Conservation (phyloP, 163 green algal species). For the Scenedesmus sp. region DNA sequence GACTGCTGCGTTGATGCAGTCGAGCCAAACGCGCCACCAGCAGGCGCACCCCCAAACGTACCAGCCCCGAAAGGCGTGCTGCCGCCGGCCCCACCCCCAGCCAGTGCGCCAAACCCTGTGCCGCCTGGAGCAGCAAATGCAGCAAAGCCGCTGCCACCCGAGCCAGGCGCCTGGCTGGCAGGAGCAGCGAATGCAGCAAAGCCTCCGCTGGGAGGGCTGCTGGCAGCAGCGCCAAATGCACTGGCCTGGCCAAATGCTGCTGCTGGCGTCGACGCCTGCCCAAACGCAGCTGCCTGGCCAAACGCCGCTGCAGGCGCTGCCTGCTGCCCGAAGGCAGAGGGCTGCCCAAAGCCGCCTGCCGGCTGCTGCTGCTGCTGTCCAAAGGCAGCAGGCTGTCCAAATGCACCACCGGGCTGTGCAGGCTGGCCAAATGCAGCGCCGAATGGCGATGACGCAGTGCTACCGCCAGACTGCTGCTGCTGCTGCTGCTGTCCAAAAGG, state of each 20-base stretch:
- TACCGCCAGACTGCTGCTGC: slow-evolving; percentile 6
- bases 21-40: slow-evolving; percentile 11
- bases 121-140: not conserved
- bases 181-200: slow-evolving; percentile 19
- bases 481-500: slow-evolving; percentile 35
- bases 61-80: not conserved
- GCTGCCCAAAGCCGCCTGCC: not conserved
- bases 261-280: not conserved
- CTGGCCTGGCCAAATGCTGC: slow-evolving; percentile 28
- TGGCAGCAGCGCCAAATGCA: slow-evolving; percentile 25
- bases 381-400: slow-evolving; percentile 35
- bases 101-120: slow-evolving; percentile 26
- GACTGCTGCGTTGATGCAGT: not conserved
- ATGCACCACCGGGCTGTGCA: slow-evolving; percentile 19
- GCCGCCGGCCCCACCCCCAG: not conserved
- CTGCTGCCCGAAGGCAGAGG: slow-evolving; percentile 23
- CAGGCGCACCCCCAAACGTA: slow-evolving; percentile 21
- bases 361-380: not conserved
- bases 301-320: slow-evolving; percentile 35
- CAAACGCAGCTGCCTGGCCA: slow-evolving; percentile 1
- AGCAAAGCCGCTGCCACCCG: not conserved
- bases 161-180: not conserved
- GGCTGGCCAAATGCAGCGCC: slow-evolving; percentile 10
- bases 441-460: not conserved
- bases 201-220: slow-evolving; percentile 2